Conservation (phyloP, 2,329 filamentous ascomycete species). For the Ophiosphaerella korrae region DNA sequence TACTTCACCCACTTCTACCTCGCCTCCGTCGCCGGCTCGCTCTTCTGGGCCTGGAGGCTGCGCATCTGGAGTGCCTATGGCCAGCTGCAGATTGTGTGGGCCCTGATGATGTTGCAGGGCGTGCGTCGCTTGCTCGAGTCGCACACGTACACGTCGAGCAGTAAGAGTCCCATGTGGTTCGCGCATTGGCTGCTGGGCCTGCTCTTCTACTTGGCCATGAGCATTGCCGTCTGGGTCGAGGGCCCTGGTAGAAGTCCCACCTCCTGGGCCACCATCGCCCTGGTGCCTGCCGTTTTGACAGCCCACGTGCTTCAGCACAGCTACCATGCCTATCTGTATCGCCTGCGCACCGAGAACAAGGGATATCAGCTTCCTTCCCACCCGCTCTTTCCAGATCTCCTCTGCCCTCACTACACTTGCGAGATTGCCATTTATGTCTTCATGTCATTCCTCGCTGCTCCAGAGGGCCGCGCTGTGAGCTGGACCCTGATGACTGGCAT, state of each 20-base stretch:
- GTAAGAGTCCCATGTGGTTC: conserved; percentile 80
- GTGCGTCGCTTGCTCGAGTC: conserved; percentile 78
- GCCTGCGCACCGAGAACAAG: conserved; percentile 42
- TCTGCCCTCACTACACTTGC: conserved; percentile 91
- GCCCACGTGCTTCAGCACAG: conserved; percentile 76
- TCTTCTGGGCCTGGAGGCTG: conserved; percentile 76
- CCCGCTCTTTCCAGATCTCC: conserved; percentile 71
- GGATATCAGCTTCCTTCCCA: conserved; percentile 83
- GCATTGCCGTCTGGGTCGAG: conserved; percentile 83
- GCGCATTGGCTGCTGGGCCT: conserved; percentile 82
- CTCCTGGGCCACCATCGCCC: conserved; percentile 57
- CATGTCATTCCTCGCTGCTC: conserved; percentile 76
- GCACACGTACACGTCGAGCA: conserved; percentile 67
- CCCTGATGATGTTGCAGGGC: conserved; percentile 77
- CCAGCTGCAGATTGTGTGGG: conserved; percentile 70
- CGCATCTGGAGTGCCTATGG: conserved; percentile 46
- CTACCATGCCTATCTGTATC: conserved; percentile 54
- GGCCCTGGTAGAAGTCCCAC: conserved; percentile 53
- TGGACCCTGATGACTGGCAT: conserved; percentile 72
- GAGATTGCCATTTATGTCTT: conserved; percentile 84
- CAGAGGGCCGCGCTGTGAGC: conserved; percentile 69
- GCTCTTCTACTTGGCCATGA: conserved; percentile 74
- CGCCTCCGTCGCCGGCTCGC: conserved; percentile 69
- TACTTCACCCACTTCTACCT: conserved; percentile 93
- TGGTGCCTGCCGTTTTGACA: conserved; percentile 67